These are phyloP conservation scores for Xerocomus spinulosus DNA, from an alignment of 768 basidiomycete genomes.

Conservation along the genomic window DNA sequence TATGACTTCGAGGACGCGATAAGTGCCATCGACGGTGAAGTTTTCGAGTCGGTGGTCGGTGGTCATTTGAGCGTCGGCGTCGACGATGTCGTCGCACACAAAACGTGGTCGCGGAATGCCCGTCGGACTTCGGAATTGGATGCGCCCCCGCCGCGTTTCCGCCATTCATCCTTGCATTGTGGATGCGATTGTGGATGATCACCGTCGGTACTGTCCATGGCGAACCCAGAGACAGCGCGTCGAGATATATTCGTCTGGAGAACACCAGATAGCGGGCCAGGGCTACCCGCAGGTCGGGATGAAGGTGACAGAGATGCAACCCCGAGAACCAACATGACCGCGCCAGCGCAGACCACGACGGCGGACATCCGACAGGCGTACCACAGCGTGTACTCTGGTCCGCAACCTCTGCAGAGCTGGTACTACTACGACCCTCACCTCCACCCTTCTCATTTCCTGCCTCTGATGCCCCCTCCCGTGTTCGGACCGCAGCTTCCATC, in stretches of 20 bases:
- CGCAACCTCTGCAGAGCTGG: neutral
- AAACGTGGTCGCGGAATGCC: neutral
- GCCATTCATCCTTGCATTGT: neutral
- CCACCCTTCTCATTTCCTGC: neutral
- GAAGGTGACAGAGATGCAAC: neutral
- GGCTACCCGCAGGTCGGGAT: too few species aligned
- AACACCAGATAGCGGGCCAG: too few species aligned
- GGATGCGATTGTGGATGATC: neutral
- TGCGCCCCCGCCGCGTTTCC: neutral
- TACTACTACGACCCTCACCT: slow-evolving; percentile 1
- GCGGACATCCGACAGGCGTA: neutral
- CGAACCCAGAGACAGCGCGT: too few species aligned
- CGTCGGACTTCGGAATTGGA: slow-evolving; percentile 23
- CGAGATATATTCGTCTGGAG: too few species aligned
- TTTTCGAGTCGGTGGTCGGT: slow-evolving; percentile 34
- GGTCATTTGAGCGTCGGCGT: slow-evolving; percentile 15
- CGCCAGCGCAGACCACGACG: neutral
- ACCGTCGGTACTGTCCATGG: neutral
- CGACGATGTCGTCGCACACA: slow-evolving; percentile 4
- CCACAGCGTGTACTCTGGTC: neutral
- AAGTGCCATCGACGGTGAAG: slow-evolving; percentile 52
- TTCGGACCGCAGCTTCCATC: neutral
- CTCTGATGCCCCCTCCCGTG: neutral
- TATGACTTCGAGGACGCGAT: slow-evolving; percentile 77
- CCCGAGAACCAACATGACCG: neutral